Conservation (phyloP, 2,329 filamentous ascomycete genomes). For the Westerdykella ornata region DNA sequence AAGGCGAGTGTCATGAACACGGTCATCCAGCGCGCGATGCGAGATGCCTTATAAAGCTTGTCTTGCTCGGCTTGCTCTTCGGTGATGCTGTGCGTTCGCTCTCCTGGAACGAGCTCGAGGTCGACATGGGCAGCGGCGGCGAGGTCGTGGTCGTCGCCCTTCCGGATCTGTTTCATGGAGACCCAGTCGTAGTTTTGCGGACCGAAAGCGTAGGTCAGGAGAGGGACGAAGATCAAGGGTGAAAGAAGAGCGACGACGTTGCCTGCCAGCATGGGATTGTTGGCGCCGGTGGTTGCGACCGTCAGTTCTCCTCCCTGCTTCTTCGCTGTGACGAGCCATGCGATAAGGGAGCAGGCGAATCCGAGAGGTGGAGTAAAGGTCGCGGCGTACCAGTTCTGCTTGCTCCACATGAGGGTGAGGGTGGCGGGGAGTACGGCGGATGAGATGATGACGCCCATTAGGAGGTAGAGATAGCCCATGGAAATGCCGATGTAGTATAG, state of each 20-base stretch:
- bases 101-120: constrained; percentile 56
- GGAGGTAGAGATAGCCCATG: constrained; percentile 82
- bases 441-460: constrained; percentile 89
- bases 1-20: constrained; percentile 61
- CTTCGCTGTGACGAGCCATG: constrained; percentile 71
- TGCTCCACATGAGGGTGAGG: constrained; percentile 71
- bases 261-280: constrained; percentile 74
- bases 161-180: constrained; percentile 72
- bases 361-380: constrained; percentile 63
- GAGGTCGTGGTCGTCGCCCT: constrained; percentile 70
- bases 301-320: constrained; percentile 61
- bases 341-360: constrained; percentile 60
- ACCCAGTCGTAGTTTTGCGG: constrained; percentile 77
- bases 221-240: constrained; percentile 65
- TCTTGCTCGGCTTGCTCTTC: constrained; percentile 40
- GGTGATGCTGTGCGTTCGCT: constrained; percentile 31
- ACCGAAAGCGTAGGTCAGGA: constrained; percentile 67
- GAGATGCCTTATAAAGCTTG: constrained; percentile 40
- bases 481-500: constrained; percentile 59
- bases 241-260: constrained; percentile 78
- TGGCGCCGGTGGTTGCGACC: constrained; percentile 72
- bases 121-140: constrained; percentile 58
- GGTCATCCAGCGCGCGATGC: constrained; percentile 53
- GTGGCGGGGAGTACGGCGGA: constrained; percentile 77
- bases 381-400: constrained; percentile 70